A percentile compares a stretch with the other conserved stretches of the same genome.
Evolutionary conservation across 2,329 filamentous ascomycete genomes (phyloP).

Genomic region (Beauveria varroae): DNA sequence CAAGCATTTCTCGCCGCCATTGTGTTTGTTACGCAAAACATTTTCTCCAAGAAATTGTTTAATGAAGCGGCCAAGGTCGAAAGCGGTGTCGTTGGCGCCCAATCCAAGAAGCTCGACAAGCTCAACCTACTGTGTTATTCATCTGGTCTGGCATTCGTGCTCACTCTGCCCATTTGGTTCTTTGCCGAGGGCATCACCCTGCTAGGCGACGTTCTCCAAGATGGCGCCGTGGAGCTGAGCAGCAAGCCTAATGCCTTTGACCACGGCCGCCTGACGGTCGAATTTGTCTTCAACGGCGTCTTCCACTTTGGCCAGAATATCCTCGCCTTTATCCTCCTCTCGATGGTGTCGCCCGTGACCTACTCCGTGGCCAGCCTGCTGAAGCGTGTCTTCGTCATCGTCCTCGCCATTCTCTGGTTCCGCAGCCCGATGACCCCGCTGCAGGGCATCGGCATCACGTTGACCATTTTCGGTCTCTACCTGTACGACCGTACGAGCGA

Average conservation of each 20-base stretch:
- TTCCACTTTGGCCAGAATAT: slow-evolving; percentile 98
- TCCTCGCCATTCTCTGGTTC: slow-evolving; percentile 94
- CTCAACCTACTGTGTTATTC: slow-evolving; percentile 95
- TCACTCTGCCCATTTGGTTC: slow-evolving; percentile 88
- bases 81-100: slow-evolving; percentile 56
- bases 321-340: slow-evolving; percentile 84
- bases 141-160: slow-evolving; percentile 82
- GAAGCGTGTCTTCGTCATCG: slow-evolving; percentile 95
- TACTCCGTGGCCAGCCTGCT: slow-evolving; percentile 95
- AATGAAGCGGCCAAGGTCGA: slow-evolving; percentile 87
- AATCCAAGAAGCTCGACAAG: slow-evolving; percentile 82
- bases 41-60: slow-evolving; percentile 96
- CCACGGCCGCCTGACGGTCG: slow-evolving; percentile 65
- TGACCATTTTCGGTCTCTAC: slow-evolving; percentile 90
- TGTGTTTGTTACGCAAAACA: slow-evolving; percentile 96
- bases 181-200: slow-evolving; percentile 79
- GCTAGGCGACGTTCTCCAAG: slow-evolving; percentile 67
- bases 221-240: slow-evolving; percentile 64
- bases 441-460: slow-evolving; percentile 75
- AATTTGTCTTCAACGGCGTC: slow-evolving; percentile 93
- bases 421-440: slow-evolving; percentile 76
- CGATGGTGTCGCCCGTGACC: slow-evolving; percentile 90
- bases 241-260: slow-evolving; percentile 60
- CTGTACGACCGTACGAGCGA: slow-evolving; percentile 91
- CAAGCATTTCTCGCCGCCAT: slow-evolving; percentile 86